Percentiles rank a stretch among this genome's conserved stretches.
Evolutionary conservation across 306 rosid genomes (phyloP).

Genomic region (Lagenaria siceraria): DNA sequence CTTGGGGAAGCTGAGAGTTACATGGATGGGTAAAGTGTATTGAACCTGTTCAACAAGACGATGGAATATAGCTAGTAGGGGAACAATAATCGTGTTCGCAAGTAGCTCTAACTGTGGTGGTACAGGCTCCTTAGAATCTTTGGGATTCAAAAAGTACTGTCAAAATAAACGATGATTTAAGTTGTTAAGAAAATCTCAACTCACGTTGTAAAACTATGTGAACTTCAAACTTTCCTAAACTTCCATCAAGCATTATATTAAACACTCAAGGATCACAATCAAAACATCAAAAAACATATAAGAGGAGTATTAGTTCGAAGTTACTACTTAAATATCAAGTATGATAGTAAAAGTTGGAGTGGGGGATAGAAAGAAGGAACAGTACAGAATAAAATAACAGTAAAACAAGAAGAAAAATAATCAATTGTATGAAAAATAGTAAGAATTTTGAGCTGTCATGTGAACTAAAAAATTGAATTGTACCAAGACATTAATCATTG

Average conservation of each 20-base stretch:
- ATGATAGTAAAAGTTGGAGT: not conserved
- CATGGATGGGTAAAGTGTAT: not conserved
- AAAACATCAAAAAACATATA: not conserved
- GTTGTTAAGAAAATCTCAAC: not conserved
- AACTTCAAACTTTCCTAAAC: not conserved
- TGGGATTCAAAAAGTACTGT: slow-evolving; percentile 81
- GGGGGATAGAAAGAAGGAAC: not conserved
- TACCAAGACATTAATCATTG: not conserved
- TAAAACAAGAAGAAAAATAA: not conserved
- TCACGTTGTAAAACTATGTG: not conserved
- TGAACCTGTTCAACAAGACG: slow-evolving; percentile 48
- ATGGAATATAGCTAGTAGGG: slow-evolving; percentile 56
- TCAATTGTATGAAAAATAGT: not conserved
- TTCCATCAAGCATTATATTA: not conserved
- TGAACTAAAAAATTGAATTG: not conserved
- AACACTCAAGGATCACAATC: not conserved
- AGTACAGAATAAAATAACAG: not conserved
- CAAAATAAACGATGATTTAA: not conserved
- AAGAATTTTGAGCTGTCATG: not conserved
- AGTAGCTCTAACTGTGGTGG: slow-evolving; percentile 69
- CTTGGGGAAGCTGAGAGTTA: not conserved
- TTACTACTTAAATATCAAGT: not conserved
- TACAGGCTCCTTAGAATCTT: slow-evolving; percentile 64
- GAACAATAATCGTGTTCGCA: slow-evolving; percentile 53
- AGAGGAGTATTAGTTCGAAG: not conserved